Evolutionary conservation across 2,329 filamentous ascomycete species (phyloP), one percentile per base, ranked within the genome.

Genomic region (Colletotrichum liaoningense): DNA sequence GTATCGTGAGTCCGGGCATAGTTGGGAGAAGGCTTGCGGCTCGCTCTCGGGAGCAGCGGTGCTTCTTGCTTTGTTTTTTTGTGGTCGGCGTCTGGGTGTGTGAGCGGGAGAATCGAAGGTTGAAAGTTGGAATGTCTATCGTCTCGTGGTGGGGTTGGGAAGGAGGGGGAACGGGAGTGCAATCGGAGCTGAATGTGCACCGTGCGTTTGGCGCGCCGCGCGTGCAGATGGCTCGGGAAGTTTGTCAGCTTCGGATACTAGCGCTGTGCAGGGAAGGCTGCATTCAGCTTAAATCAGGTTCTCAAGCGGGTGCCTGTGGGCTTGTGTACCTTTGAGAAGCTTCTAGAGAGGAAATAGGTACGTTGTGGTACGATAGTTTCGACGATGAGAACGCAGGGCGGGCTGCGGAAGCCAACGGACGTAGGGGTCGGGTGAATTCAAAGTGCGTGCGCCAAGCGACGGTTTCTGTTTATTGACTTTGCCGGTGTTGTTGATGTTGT

Each of bases 1-100:
- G 75, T 62, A 80, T 75, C 55, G 78, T 81, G 57, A 81, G 77
- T 64, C 76, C 79, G 42, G 77, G 80, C 81, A 82, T 82, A 68
- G 38, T 75, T 68, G 28, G 42, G 16, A 19, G 46, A 62, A 66
- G 35, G 67, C 72, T 74, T 42, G 38, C 42, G 60, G 35, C 63
- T 67, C 57, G 68, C 62, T 64, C 46, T 26, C 16, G 16, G 54
- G 35, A 38, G 35, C 46, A 42, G n/a, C 46, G 28, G 7, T 49
- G 22, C 22, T 56, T 38, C 22, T 16, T 66, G 52, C 24, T 58
- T 63, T 62, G 49, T 59, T 62, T 63, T 22, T 28, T 38, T 12
- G 57, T 68, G 33, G 24, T 42, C 42, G 42, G 19, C 8, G 8
- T n/a, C 19, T 67, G 22, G 42, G 49, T 66, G 24, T 66, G 49